Conservation (phyloP, 2,329 filamentous ascomycete genomes). For the Pseudogymnoascus sp. region DNA sequence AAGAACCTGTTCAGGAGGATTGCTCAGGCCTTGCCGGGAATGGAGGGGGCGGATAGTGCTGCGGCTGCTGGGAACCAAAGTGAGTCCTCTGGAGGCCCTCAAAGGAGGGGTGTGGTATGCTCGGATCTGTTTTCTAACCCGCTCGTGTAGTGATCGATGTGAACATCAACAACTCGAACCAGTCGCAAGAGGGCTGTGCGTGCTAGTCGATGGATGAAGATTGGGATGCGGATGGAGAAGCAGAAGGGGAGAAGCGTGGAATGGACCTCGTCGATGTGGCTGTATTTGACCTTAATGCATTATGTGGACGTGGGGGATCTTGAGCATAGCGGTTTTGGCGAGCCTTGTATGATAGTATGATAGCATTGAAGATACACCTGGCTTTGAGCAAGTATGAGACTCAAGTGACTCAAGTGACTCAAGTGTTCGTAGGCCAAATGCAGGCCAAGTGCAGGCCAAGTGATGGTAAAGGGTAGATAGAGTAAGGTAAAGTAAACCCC, state of each 20-base stretch:
- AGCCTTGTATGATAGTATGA: slow-evolving; percentile 26
- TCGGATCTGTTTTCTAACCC: neutral
- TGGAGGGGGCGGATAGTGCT: slow-evolving; percentile 83
- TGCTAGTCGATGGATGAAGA: slow-evolving; percentile 38
- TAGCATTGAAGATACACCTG: slow-evolving; percentile 17
- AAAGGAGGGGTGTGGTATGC: slow-evolving; percentile 1
- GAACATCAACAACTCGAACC: slow-evolving; percentile 65
- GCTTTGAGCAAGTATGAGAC: slow-evolving; percentile 8
- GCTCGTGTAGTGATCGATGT: slow-evolving; percentile 75
- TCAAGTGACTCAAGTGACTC: neutral
- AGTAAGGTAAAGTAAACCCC: neutral
- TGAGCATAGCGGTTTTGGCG: slow-evolving; percentile 27
- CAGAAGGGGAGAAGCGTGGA: neutral
- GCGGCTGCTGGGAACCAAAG: slow-evolving; percentile 67
- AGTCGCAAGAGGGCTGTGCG: slow-evolving; percentile 64
- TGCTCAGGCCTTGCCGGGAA: slow-evolving; percentile 92
- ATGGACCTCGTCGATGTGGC: slow-evolving; percentile 16
- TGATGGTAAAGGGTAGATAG: neutral
- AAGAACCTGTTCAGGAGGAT: slow-evolving; percentile 97
- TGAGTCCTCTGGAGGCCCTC: slow-evolving; percentile 38
- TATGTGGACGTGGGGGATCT: slow-evolving; percentile 20
- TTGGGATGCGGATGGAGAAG: neutral
- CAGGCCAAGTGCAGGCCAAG: neutral
- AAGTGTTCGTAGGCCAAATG: neutral
- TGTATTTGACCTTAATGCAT: slow-evolving; percentile 12